These are phyloP conservation scores for Phyllosticta capitalensis DNA, from an alignment of 2,329 filamentous ascomycete genomes.

Conservation along the genomic window DNA sequence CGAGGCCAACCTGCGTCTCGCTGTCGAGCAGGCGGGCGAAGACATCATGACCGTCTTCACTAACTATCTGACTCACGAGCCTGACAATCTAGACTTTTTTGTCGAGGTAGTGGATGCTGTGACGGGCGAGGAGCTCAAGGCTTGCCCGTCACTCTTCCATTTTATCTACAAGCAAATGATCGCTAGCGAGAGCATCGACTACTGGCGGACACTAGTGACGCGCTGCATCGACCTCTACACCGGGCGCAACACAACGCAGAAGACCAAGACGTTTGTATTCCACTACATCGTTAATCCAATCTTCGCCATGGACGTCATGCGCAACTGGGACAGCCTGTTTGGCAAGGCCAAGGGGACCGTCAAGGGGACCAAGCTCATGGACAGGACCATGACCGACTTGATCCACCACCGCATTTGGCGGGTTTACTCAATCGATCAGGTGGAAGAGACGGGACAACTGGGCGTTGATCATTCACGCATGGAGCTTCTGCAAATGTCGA, in stretches of 20 bases:
- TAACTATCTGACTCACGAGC: conserved; percentile 64
- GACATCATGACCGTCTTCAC: conserved; percentile 80
- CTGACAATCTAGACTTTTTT: conserved; percentile 70
- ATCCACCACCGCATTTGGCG: conserved; percentile 94
- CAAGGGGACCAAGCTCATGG: conserved; percentile 61
- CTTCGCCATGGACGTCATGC: conserved; percentile 90
- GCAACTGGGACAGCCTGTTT: conserved; percentile 54
- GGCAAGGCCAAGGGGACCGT: conserved; percentile 54
- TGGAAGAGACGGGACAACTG: conserved; percentile 71
- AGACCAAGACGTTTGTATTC: conserved; percentile 85
- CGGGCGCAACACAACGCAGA: conserved; percentile 67
- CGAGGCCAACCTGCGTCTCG: conserved; percentile 63
- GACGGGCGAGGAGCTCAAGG: conserved; percentile 72
- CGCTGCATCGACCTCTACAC: conserved; percentile 84
- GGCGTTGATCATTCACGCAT: conserved; percentile 93
- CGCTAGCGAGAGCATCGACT: conserved; percentile 72
- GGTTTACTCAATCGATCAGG: conserved; percentile 45
- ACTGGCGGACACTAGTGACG: conserved; percentile 72
- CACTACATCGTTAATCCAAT: conserved; percentile 93
- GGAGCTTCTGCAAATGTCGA: conserved; percentile 90
- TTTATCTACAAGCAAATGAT: conserved; percentile 85
- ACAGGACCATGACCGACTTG: conserved; percentile 76
- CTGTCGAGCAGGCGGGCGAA: conserved; percentile 80
- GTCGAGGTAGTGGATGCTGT: conserved; percentile 78
- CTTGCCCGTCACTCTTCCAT: conserved; percentile 62